A percentile compares a stretch with the other conserved stretches of the same genome.
phyloP scores from a whole-genome alignment of 164 flowering plant genomes.

The Houttuynia cordata region DNA sequence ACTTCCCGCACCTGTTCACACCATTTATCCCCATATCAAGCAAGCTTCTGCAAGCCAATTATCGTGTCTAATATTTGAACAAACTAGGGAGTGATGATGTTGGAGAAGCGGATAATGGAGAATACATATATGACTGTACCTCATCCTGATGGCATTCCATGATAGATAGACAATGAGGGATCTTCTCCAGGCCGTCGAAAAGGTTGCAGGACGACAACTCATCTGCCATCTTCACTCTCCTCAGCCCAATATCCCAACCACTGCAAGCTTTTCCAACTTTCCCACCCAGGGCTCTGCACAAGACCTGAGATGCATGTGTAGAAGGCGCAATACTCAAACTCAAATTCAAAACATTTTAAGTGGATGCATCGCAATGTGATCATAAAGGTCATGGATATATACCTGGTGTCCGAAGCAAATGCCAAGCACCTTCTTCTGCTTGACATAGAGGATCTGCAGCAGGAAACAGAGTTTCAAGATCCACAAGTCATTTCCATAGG shows the following conservation, averaged over 20 bases:
- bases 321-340: too few relatives aligned
- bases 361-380: too few relatives aligned
- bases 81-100: too few relatives aligned
- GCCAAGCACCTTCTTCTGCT: slow-evolving; percentile 68
- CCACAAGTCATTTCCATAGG: slow-evolving; percentile 59
- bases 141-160: slow-evolving; percentile 68
- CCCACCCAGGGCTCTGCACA: slow-evolving; percentile 68
- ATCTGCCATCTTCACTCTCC: slow-evolving; percentile 35
- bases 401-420: slow-evolving; percentile 90
- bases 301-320: slow-evolving; percentile 33
- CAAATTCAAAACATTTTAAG: too few relatives aligned
- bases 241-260: slow-evolving; percentile 71
- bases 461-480: slow-evolving; percentile 50
- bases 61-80: too few relatives aligned
- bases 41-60: too few relatives aligned
- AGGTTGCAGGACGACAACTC: slow-evolving; percentile 16
- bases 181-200: slow-evolving; percentile 15
- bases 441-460: slow-evolving; percentile 34
- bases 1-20: slow-evolving; percentile 47
- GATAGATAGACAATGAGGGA: slow-evolving; percentile 34
- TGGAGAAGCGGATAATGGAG: too few relatives aligned
- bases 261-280: slow-evolving; percentile 36
- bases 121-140: slow-evolving; percentile 8
- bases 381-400: too few relatives aligned
- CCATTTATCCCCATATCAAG: too few relatives aligned